Evolutionary conservation across 176 grass and related monocot genomes (phyloP), one percentile per base, ranked within the genome.

Genomic region (Thinopyrum elongatum): DNA sequence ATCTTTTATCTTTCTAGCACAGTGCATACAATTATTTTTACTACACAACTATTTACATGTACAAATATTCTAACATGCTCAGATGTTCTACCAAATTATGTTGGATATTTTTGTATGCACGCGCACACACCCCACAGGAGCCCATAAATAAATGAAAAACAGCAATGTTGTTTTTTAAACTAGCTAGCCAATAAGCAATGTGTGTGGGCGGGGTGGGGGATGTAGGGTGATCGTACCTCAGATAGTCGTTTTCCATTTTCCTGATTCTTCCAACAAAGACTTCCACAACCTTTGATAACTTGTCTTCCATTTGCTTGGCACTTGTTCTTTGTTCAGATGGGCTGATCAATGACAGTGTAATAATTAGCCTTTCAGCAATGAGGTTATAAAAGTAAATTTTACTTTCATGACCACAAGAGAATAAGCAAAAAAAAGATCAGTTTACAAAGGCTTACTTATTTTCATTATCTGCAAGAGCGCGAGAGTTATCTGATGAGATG

Each of bases 211-310:
- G 53, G 55, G 55, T 58, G 7, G 55, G 47, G 53, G 61, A 39
- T 23, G 55, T 7, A 85, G 47, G 17, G 42, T 65, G 29, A 46
- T 19, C 7, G 5, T 95, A 98, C 96, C 96, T 92, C 79, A 81
- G 68, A 65, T 95, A 92, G 79, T 93, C 93, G 82, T 68, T 88
- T 87, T 95, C 90, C 57, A 95, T 81, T 79, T 91, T 92, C 72
- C 55, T 92, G 78, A 92, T 89, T 93, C 91, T 90, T 90, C 91
- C 96, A 92, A 83, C 77, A 80, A 90, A 98, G 75, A 91, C 86
- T 86, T 95, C 93, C 12, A 92, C 84, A 11, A 85, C 86, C 74
- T 92, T 92, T 72, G 91, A 91, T 75, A 92, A 87, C 73, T 74
- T 87, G 31, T 84, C 91, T 87, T 92, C 90, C 4, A 88, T 86